phyloP scores from a whole-genome alignment of 2,329 filamentous ascomycete species.

The Xylaria hypoxylon region DNA sequence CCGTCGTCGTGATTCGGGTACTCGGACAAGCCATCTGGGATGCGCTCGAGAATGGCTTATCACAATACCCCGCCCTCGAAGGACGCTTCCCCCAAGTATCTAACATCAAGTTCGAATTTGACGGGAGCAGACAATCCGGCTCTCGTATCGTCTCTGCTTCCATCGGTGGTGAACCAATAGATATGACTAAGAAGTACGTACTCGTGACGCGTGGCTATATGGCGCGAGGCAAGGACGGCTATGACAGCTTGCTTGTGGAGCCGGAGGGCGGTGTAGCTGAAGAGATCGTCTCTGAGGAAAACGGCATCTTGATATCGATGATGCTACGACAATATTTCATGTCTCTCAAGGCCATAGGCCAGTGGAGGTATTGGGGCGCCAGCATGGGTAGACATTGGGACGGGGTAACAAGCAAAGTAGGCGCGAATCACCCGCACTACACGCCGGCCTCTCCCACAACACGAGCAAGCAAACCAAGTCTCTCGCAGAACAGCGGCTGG shows the following conservation, averaged over 20 bases:
- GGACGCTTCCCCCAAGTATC: slow-evolving; percentile 88
- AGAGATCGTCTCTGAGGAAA: slow-evolving; percentile 86
- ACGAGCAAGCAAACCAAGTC: slow-evolving; percentile 16
- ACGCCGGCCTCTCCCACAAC: slow-evolving; percentile 38
- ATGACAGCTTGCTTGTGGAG: slow-evolving; percentile 77
- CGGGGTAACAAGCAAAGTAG: slow-evolving; percentile 71
- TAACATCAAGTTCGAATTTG: slow-evolving; percentile 80
- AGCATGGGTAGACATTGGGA: slow-evolving; percentile 74
- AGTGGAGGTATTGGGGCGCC: slow-evolving; percentile 78
- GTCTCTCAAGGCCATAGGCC: slow-evolving; percentile 81
- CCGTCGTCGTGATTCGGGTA: slow-evolving; percentile 80
- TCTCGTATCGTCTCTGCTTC: slow-evolving; percentile 72
- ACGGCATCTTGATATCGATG: slow-evolving; percentile 85
- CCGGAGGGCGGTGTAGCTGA: slow-evolving; percentile 81
- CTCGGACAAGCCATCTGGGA: slow-evolving; percentile 78
- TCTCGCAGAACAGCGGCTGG: slow-evolving; percentile 48
- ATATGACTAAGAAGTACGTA: slow-evolving; percentile 73
- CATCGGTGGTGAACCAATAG: slow-evolving; percentile 71
- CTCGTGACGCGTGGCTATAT: slow-evolving; percentile 89
- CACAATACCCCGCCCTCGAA: slow-evolving; percentile 83
- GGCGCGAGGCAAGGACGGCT: slow-evolving; percentile 89
- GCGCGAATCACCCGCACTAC: slow-evolving; percentile 61
- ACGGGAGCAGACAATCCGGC: slow-evolving; percentile 70
- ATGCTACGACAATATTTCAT: slow-evolving; percentile 93
- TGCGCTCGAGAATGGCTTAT: slow-evolving; percentile 88